Percentiles rank a stretch among this genome's conserved stretches.
phyloP scores from a whole-genome alignment of 2,329 filamentous ascomycete species.

The Periconia sp. region DNA sequence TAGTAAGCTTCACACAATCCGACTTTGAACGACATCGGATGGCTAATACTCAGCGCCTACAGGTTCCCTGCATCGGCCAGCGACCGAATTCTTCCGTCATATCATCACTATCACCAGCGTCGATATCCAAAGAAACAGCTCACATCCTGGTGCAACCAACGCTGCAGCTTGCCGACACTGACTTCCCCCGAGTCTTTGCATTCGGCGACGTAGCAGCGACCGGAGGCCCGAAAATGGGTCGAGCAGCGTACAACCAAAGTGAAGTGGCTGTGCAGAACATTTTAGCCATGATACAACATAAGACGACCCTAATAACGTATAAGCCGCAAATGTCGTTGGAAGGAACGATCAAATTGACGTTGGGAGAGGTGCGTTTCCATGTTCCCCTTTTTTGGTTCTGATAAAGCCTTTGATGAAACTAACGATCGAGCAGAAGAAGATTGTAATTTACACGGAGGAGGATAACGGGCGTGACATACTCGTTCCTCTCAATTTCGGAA shows the following conservation, averaged over 20 bases:
- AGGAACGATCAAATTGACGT: constrained; percentile 25
- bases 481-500: constrained; percentile 3
- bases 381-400: no score
- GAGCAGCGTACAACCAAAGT: constrained; percentile 62
- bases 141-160: constrained; percentile 62
- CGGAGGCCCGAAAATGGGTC: constrained; percentile 59
- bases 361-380: constrained; percentile 25
- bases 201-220: constrained; percentile 68
- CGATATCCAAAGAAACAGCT: constrained; percentile 53
- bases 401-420: no score
- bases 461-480: constrained; percentile 12
- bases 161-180: constrained; percentile 60
- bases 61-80: constrained; percentile 68
- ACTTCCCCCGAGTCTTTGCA: constrained; percentile 62
- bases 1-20: constrained; percentile 49
- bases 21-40: neutral
- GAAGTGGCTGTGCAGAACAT: constrained; percentile 62
- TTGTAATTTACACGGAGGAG: constrained; percentile 8
- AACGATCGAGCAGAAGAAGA: no score
- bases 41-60: neutral
- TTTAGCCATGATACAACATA: constrained; percentile 49
- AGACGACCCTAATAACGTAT: constrained; percentile 8
- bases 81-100: constrained; percentile 61
- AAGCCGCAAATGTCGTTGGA: constrained; percentile 18
- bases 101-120: constrained; percentile 48